Conservation (phyloP, 202 grass and related monocot species). For the Digitaria exilis region DNA sequence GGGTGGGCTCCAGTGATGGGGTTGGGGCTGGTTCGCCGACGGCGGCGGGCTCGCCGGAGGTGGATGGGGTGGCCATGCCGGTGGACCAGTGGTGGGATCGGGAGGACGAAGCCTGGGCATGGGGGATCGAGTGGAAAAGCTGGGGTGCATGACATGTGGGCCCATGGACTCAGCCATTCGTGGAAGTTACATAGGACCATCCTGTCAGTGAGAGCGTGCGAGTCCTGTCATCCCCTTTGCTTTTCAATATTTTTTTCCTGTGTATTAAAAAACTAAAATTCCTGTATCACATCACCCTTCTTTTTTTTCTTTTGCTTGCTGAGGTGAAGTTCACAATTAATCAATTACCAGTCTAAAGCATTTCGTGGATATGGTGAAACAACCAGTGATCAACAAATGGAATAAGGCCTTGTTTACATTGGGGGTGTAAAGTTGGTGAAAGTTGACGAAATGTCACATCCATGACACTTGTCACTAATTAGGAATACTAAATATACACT, state of each 20-base stretch:
- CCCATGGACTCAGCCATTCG: not conserved
- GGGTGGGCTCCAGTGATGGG: not conserved
- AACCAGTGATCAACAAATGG: not conserved
- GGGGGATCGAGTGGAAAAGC: not conserved
- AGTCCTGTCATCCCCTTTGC: not conserved
- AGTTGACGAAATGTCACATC: too few relatives aligned
- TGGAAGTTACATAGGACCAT: too few relatives aligned
- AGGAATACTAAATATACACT: too few relatives aligned
- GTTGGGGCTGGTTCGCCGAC: constrained; percentile 11
- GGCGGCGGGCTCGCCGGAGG: constrained; percentile 10
- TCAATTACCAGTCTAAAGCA: not conserved
- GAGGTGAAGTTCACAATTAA: too few relatives aligned
- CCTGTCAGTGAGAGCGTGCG: not conserved
- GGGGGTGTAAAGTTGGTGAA: too few relatives aligned
- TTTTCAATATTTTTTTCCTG: not conserved
- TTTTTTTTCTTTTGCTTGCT: too few relatives aligned
- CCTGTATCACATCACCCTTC: too few relatives aligned
- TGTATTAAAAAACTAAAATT: too few relatives aligned
- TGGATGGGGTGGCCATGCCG: constrained; percentile 27
- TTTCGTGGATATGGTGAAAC: not conserved
- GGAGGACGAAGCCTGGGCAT: not conserved
- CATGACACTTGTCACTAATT: too few relatives aligned
- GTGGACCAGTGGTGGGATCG: not conserved
- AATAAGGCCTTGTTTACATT: too few relatives aligned
- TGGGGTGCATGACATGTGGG: constrained; percentile 42